A percentile compares a stretch with the other conserved stretches of the same genome.
phyloP scores from a whole-genome alignment of 2,329 filamentous ascomycete species.

The Sporothrix phasma region DNA sequence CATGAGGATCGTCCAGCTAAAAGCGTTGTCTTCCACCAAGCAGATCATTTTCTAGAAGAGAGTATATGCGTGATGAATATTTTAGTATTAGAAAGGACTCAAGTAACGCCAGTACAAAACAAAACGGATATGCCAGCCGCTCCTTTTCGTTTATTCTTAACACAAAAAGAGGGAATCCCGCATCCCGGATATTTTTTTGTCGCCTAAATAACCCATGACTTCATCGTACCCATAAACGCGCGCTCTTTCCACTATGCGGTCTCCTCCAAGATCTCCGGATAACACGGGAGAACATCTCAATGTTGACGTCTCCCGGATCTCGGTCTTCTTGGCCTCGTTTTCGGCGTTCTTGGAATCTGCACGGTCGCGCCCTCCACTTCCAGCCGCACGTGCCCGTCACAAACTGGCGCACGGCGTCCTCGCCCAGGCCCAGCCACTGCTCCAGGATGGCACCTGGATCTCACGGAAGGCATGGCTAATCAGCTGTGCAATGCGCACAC shows the following conservation, averaged over 20 bases:
- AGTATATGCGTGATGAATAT: neutral
- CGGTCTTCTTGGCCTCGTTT: slow-evolving; percentile 91
- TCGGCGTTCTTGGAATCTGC: slow-evolving; percentile 81
- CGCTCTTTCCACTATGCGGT: slow-evolving; percentile 37
- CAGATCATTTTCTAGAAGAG: neutral
- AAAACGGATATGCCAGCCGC: slow-evolving; percentile 7
- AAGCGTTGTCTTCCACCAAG: neutral
- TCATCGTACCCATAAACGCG: neutral
- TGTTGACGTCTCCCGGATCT: slow-evolving; percentile 92
- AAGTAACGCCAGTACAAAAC: slow-evolving; percentile 10
- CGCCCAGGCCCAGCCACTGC: slow-evolving; percentile 62
- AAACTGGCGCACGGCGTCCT: slow-evolving; percentile 64
- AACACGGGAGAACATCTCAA: slow-evolving; percentile 74
- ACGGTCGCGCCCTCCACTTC: slow-evolving; percentile 59
- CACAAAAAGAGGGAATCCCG: slow-evolving; percentile 1
- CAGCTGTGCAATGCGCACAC: slow-evolving; percentile 78
- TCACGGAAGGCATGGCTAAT: slow-evolving; percentile 73
- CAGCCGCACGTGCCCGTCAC: slow-evolving; percentile 79
- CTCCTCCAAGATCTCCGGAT: slow-evolving; percentile 83
- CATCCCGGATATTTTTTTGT: slow-evolving; percentile 7
- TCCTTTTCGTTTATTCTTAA: slow-evolving; percentile 2
- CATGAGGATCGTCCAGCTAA: neutral
- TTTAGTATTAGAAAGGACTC: slow-evolving; percentile 1
- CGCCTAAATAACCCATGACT: slow-evolving; percentile 1
- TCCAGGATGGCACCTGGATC: slow-evolving; percentile 58